Evolutionary conservation across 176 grass and related monocot genomes (phyloP).

Genomic region (Triticum dicoccoides): DNA sequence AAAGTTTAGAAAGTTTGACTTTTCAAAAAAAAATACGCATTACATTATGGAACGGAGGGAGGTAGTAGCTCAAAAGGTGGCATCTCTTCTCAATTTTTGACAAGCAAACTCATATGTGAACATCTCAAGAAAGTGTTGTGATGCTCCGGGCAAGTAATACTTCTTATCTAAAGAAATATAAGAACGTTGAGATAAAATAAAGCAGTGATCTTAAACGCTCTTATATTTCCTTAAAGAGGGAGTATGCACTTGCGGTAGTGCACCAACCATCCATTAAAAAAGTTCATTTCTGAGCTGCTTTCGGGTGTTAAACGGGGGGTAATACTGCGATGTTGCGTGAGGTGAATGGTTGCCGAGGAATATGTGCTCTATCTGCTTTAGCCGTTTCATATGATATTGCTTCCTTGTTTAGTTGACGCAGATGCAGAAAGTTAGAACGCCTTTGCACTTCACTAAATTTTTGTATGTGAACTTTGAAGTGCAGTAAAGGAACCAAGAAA

Average conservation of each 20-base stretch:
- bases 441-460: background rate
- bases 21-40: too few species aligned
- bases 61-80: background rate
- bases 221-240: too few species aligned
- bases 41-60: too few species aligned
- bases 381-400: background rate
- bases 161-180: too few species aligned
- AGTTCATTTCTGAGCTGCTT: too few species aligned
- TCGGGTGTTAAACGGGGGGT: too few species aligned
- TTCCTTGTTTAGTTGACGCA: background rate
- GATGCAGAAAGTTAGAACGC: background rate
- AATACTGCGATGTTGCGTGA: slow-evolving; percentile 2
- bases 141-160: too few species aligned
- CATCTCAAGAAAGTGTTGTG: background rate
- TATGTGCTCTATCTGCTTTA: slow-evolving; percentile 4
- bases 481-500: background rate
- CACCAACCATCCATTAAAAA: too few species aligned
- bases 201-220: too few species aligned
- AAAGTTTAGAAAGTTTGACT: too few species aligned
- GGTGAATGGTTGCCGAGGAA: background rate
- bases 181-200: too few species aligned
- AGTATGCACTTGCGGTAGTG: too few species aligned
- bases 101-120: background rate
- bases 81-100: background rate
- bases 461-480: background rate